Conservation (phyloP, 2,329 filamentous ascomycete species). For the Hypoxylon sp. region DNA sequence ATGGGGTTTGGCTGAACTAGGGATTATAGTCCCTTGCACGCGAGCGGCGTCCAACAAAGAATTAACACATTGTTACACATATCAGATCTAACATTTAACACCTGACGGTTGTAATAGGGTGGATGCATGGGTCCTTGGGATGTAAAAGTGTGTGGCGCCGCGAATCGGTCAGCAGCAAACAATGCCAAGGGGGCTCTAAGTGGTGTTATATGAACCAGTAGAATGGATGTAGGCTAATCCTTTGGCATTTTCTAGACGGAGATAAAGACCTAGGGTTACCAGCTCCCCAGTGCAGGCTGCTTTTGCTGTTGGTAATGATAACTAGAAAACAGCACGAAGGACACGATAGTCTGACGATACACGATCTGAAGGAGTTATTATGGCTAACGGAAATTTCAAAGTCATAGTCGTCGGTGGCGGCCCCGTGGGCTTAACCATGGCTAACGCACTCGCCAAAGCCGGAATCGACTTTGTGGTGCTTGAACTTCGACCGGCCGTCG, state of each 20-base stretch:
- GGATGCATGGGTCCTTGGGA: background rate
- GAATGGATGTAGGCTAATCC: background rate
- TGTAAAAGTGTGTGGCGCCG: background rate
- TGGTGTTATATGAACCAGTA: background rate
- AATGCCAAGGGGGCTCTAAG: background rate
- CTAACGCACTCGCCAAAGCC: slow-evolving; percentile 52
- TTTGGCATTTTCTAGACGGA: background rate
- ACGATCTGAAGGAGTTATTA: background rate
- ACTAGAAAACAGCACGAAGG: background rate
- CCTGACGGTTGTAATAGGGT: background rate
- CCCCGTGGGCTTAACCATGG: slow-evolving; percentile 52
- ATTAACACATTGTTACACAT: background rate
- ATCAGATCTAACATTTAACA: background rate
- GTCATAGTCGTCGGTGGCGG: slow-evolving; percentile 54
- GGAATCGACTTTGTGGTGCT: slow-evolving; percentile 59
- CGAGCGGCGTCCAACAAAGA: background rate
- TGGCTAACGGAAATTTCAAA: slow-evolving; percentile 35
- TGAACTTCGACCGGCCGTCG: slow-evolving; percentile 47
- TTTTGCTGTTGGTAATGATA: background rate
- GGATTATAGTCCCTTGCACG: background rate
- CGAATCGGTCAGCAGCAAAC: background rate
- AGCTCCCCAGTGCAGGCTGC: background rate
- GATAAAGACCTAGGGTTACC: background rate
- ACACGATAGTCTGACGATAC: background rate
- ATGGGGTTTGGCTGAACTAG: background rate